Base-by-base conservation (phyloP, 129 eudicot species). In the Chrysanthemum lavandulifolium region DNA sequence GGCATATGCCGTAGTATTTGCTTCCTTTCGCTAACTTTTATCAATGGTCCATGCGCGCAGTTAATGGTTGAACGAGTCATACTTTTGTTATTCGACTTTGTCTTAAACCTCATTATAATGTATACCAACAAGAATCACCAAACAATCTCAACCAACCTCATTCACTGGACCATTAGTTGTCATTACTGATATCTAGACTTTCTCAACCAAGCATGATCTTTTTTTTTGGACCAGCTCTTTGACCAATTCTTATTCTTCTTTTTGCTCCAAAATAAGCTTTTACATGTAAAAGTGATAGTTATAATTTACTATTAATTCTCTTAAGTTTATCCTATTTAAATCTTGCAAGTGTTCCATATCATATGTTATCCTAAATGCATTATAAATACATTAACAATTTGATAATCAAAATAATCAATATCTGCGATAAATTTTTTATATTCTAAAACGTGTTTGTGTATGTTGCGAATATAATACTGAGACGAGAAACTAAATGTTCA, bases 141-240 rank as follows among this genome's bases (percentile, higher is more conserved):
- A 61, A 73, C 61, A 45, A 47, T 59, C 48, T 59, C 27, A 72
- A 59, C 76, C 52, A 18, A 50, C 31, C 53, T 14, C 21, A 23
- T 61, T 73, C 21, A 49, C 63, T 51, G 78, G 78, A 62, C 59
- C 78, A 73, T 33, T 29, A 49, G n/a, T 61, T 51, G 18, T 49
- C 51, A 50, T 7, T 52, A 60, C 27, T 33, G 13, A 60, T 45
- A 51, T 69, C 29, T 27, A 54, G 51, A 69, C 52, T 31, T 27
- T 54, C 74, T 69, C 18, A 68, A n/a, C 62, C 51, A 69, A 54
- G n/a, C 25, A 49, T 69, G 15, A 53, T 53, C 10, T 53, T 16
- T 40, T 40, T 23, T 23, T 23, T 40, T 8, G 63, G 70, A 65
- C 70, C 52, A 15, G 6, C 15, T 65, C 40, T 9, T 72, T 25